A percentile compares a stretch with the other conserved stretches of the same genome.
Evolutionary conservation across 148 eudicot genomes (phyloP).

Genomic region (Fallopia convolvulus): DNA sequence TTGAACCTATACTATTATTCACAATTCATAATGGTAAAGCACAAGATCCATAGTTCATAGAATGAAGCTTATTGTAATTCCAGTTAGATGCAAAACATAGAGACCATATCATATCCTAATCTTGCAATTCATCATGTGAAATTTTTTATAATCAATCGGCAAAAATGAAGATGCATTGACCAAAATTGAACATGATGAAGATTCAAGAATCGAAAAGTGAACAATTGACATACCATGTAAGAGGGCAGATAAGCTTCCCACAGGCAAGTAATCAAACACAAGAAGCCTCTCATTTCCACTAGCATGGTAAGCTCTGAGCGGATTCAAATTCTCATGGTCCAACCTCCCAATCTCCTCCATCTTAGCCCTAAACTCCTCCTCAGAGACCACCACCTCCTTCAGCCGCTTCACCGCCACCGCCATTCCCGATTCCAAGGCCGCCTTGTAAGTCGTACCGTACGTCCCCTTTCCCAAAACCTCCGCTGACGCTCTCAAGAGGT

Average conservation of each 20-base stretch:
- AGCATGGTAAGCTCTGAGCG: slow-evolving; percentile 68
- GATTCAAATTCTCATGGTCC: slow-evolving; percentile 70
- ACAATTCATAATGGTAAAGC: not conserved
- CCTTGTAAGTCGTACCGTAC: slow-evolving; percentile 91
- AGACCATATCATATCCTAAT: not conserved
- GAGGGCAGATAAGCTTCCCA: slow-evolving; percentile 94
- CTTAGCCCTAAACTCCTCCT: slow-evolving; percentile 60
- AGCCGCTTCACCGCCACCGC: slow-evolving; percentile 76
- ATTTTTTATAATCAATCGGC: not conserved
- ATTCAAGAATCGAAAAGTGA: not conserved
- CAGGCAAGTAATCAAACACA: slow-evolving; percentile 79
- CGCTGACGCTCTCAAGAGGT: slow-evolving; percentile 77
- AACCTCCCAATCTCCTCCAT: slow-evolving; percentile 69
- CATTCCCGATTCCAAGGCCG: slow-evolving; percentile 50
- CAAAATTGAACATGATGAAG: not conserved
- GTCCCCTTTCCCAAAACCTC: slow-evolving; percentile 97
- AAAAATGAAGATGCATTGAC: not conserved
- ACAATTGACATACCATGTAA: slow-evolving; percentile 59
- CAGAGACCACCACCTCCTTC: slow-evolving; percentile 60
- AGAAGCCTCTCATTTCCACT: slow-evolving; percentile 73
- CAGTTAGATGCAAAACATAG: not conserved
- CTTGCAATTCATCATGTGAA: not conserved
- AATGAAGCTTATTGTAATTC: not conserved
- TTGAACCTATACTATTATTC: not conserved
- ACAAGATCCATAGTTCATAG: not conserved